A percentile compares a stretch with the other conserved stretches of the same genome.
phyloP scores from a whole-genome alignment of 208 protist species.

The Crithidia bombi region DNA sequence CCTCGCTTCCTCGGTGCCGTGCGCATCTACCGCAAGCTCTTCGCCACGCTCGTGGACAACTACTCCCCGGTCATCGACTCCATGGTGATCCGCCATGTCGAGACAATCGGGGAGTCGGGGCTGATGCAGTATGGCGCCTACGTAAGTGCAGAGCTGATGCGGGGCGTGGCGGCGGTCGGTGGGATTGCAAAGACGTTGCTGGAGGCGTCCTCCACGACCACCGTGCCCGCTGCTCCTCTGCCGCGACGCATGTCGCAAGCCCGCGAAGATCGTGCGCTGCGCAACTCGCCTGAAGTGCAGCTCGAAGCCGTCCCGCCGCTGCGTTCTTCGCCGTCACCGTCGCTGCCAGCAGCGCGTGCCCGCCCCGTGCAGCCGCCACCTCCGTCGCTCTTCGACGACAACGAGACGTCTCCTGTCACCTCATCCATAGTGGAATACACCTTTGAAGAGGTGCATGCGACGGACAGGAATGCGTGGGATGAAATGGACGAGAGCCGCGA shows the following conservation, averaged over 20 bases:
- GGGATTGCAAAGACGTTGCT: constrained; percentile 53
- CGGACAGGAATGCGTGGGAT: not conserved
- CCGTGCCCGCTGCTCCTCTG: constrained; percentile 36
- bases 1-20: constrained; percentile 64
- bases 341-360: not conserved
- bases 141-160: constrained; percentile 36
- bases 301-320: not conserved
- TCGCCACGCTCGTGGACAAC: constrained; percentile 44
- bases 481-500: not conserved
- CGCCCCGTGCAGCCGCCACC: constrained; percentile 7
- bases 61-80: constrained; percentile 62
- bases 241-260: constrained; percentile 44
- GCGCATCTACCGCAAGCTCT: constrained; percentile 54
- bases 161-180: constrained; percentile 23
- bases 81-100: constrained; percentile 57
- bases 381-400: constrained; percentile 34
- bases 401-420: not conserved
- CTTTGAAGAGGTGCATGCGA: not conserved
- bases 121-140: constrained; percentile 48
- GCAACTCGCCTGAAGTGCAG: not conserved
- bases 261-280: constrained; percentile 10
- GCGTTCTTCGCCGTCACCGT: not conserved
- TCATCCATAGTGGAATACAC: not conserved
- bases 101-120: constrained; percentile 52
- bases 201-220: constrained; percentile 34